Base-by-base conservation (phyloP, 805 yeast species). In the Starmerella roubikii region DNA sequence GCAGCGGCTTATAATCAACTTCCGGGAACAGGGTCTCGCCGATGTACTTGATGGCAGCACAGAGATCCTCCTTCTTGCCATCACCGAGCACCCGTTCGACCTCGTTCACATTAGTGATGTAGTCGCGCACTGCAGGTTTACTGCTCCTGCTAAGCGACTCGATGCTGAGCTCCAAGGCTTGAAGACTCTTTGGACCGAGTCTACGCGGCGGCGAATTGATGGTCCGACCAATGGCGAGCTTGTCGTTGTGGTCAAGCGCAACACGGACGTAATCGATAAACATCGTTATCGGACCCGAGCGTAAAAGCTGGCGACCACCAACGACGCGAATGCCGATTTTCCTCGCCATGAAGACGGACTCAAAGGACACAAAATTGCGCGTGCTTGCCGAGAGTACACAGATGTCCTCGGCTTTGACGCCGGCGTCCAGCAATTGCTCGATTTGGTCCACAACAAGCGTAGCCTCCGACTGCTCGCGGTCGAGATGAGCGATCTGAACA, bases 251-350 rank as follows among this genome's bases (percentile, higher is more conserved):
- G 21, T 76, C 69, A 4, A 71, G 65, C 4, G 81, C 61, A 1
- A 77, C 72, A 24, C 84, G 66, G 21, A 88, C 53, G 47, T 76
- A 74, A 51, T 78, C 80, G 31, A 84, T 44, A 41, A 81, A 65
- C 0, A 71, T 58, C 18, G 65, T 62, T 13, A 83, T 75, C 51
- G 82, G 94, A 40, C 70, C 71, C 30, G 78, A 57, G 30, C 79
- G 83, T 88, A 93, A 82, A 51, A 84, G 81, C 1, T 84, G 76
- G 32, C 65, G 65, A 0, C 95, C 95, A 37, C 77, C 76, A 0
- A 79, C 65, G 41, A 85, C 68, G 8, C 60, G 58, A 50, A 81
- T 80, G 0, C 91, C 85, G 2, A 85, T 67, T 3, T 69, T 61
- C 2, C 58, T 55, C 34, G 60, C 65, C 1, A 72, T 63, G 19